Percentiles rank a stretch among this genome's conserved stretches.
Conservation (phyloP, 345 rosid genomes). For the Rhizophora mangle region DNA sequence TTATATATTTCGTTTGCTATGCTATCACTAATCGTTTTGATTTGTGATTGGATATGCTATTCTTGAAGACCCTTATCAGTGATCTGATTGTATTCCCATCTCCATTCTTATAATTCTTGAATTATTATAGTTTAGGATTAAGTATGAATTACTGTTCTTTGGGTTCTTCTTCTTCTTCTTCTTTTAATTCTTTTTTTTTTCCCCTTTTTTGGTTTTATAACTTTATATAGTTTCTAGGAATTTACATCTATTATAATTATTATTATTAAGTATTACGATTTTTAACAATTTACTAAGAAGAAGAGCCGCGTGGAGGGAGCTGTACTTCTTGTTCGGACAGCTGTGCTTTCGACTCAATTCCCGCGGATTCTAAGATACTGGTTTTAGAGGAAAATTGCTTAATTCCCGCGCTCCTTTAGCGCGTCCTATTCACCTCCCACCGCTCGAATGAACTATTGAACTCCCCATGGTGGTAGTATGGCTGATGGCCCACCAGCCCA, state of each 20-base stretch:
- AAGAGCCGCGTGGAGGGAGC: conserved; percentile 20
- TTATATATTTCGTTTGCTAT: no score
- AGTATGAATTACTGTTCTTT: no score
- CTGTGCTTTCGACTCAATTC: conserved; percentile 6
- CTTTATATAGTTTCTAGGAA: background rate
- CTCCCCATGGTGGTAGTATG: background rate
- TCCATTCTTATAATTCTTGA: no score
- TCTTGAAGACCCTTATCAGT: no score
- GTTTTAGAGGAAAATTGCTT: background rate
- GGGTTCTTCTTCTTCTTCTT: no score
- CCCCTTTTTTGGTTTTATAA: no score
- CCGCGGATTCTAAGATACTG: conserved; percentile 4
- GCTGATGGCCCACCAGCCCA: background rate
- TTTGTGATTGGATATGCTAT: no score
- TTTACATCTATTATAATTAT: background rate
- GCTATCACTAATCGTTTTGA: no score
- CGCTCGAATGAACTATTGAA: background rate
- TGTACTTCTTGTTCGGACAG: conserved; percentile 12
- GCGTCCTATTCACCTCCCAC: conserved; percentile 5
- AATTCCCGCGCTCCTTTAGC: background rate
- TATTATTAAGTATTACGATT: background rate
- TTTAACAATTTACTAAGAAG: background rate
- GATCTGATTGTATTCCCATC: no score
- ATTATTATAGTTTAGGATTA: no score
- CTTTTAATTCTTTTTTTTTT: no score